phyloP scores from a whole-genome alignment of 1,139 yeast genomes.

The Kodamaea fungicola region DNA sequence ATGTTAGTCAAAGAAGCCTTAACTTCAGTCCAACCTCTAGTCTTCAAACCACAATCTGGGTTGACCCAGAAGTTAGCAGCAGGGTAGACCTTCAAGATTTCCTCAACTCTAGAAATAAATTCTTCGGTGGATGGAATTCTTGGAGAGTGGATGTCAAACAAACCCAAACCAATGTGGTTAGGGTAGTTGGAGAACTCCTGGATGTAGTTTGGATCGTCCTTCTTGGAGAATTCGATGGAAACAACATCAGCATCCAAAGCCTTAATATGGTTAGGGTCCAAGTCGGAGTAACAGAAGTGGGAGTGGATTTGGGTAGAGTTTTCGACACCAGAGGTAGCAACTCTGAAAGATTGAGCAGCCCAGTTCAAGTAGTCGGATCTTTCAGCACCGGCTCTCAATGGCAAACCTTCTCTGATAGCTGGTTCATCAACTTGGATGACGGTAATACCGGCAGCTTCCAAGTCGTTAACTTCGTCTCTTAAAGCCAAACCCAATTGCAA shows the following conservation, averaged over 20 bases:
- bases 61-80: conserved; percentile 98
- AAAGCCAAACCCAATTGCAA: conserved; percentile 96
- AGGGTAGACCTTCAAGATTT: conserved; percentile 94
- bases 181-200: conserved; percentile 98
- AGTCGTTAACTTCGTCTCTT: conserved; percentile 97
- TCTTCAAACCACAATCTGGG: conserved; percentile 99
- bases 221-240: conserved; percentile 98
- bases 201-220: conserved; percentile 97
- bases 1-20: conserved; percentile 85
- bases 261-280: conserved; percentile 99
- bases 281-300: conserved; percentile 99
- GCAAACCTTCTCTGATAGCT: conserved; percentile 99
- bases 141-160: conserved; percentile 99
- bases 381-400: conserved; percentile 96
- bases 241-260: conserved; percentile 99
- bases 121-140: conserved; percentile 98
- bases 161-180: conserved; percentile 98
- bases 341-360: conserved; percentile 99
- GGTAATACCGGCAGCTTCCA: conserved; percentile 96
- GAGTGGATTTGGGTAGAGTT: conserved; percentile 98
- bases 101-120: conserved; percentile 88
- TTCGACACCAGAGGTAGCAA: conserved; percentile 96
- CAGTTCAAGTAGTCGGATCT: conserved; percentile 95
- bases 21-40: conserved; percentile 94
- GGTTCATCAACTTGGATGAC: conserved; percentile 99